Evolutionary conservation across 2,329 filamentous ascomycete species (phyloP).

Genomic region (Ophiosphaerella herpotricha): DNA sequence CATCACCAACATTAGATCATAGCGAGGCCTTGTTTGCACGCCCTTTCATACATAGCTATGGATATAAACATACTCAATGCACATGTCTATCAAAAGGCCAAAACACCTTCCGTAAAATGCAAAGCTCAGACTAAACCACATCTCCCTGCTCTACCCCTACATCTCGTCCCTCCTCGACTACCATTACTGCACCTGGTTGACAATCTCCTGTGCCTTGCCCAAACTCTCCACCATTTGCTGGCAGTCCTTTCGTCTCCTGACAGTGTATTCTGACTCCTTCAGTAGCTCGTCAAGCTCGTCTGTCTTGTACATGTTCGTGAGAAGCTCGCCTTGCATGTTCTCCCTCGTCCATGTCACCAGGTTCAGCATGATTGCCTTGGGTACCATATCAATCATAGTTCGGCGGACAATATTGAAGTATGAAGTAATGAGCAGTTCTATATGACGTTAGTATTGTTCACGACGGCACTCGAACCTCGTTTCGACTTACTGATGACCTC

Average conservation of each 20-base stretch:
- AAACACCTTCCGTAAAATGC: constrained; percentile 27
- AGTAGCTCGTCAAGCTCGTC: constrained; percentile 90
- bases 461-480: background rate
- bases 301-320: constrained; percentile 96
- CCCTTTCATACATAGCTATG: constrained; percentile 10
- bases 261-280: constrained; percentile 97
- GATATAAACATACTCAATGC: constrained; percentile 18
- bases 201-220: constrained; percentile 89
- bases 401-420: constrained; percentile 98
- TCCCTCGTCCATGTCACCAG: constrained; percentile 97
- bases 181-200: constrained; percentile 67
- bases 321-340: constrained; percentile 95
- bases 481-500: constrained; percentile 90
- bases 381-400: constrained; percentile 99
- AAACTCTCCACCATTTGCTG: constrained; percentile 99
- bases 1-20: too few species aligned
- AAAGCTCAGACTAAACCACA: constrained; percentile 12
- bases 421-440: constrained; percentile 91
- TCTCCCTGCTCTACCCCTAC: background rate
- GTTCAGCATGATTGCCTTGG: constrained; percentile 97
- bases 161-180: background rate
- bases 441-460: constrained; percentile 17
- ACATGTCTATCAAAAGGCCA: constrained; percentile 3
- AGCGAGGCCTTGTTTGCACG: too few species aligned
- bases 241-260: constrained; percentile 94